Percentiles rank a stretch among this genome's conserved stretches.
Conservation (phyloP, 2,329 filamentous ascomycete genomes). For the Penicillium sumatraense region DNA sequence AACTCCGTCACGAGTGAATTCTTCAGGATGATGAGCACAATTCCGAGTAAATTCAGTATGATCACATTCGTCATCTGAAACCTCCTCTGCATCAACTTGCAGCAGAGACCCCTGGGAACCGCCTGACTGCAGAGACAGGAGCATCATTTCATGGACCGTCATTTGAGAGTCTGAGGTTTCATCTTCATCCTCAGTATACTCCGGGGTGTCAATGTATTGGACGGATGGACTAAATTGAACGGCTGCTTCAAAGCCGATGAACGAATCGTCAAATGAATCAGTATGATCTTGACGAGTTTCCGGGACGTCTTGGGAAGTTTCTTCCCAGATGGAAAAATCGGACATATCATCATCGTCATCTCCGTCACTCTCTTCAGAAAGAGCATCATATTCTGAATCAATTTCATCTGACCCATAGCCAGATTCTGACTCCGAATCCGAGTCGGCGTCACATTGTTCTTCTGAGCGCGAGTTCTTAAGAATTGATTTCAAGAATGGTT, state of each 20-base stretch:
- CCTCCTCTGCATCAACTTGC: conserved; percentile 23
- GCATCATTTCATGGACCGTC: conserved; percentile 49
- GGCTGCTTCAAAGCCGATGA: conserved; percentile 41
- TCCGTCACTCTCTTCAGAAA: conserved; percentile 30
- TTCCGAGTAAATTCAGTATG: conserved; percentile 24
- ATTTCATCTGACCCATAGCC: conserved; percentile 43
- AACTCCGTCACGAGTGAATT: conserved; percentile 42
- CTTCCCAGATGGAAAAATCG: conserved; percentile 37
- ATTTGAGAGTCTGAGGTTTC: conserved; percentile 31
- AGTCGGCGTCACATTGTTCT: conserved; percentile 25
- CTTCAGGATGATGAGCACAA: conserved; percentile 34
- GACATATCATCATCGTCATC: conserved; percentile 36
- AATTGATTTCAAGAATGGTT: conserved; percentile 38
- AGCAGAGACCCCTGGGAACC: conserved; percentile 23
- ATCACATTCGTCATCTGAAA: conserved; percentile 17
- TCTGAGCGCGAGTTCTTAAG: conserved; percentile 37
- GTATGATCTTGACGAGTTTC: conserved; percentile 36
- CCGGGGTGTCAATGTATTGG: conserved; percentile 39
- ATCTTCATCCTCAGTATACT: conserved; percentile 30
- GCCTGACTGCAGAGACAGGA: conserved; percentile 34
- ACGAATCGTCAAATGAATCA: conserved; percentile 40
- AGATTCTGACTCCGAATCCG: conserved; percentile 36
- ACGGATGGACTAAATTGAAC: conserved; percentile 42
- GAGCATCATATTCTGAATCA: conserved; percentile 33
- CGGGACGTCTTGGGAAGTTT: conserved; percentile 32